A percentile compares a stretch with the other conserved stretches of the same genome.
These are phyloP conservation scores for Puya raimondii DNA, from an alignment of 176 grass and related monocot species.

Conservation along the genomic window DNA sequence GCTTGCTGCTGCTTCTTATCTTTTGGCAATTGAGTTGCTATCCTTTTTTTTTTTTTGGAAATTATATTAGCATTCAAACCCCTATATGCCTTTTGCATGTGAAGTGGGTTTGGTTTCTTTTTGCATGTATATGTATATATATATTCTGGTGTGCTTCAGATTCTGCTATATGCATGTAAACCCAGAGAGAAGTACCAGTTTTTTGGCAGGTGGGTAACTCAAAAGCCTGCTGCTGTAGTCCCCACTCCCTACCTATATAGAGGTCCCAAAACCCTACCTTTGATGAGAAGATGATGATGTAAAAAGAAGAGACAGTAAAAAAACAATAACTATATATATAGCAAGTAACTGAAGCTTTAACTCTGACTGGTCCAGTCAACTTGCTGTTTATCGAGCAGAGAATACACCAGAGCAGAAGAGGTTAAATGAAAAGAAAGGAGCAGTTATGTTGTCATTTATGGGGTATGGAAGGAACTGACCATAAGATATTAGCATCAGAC, in stretches of 20 bases:
- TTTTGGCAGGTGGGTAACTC: slow-evolving; percentile 27
- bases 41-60: no score
- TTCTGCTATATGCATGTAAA: not conserved
- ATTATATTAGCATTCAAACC: no score
- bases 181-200: slow-evolving; percentile 23
- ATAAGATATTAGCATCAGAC: slow-evolving; percentile 39
- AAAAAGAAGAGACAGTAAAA: slow-evolving; percentile 4
- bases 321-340: no score
- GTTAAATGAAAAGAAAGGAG: slow-evolving; percentile 5
- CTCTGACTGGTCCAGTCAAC: not conserved
- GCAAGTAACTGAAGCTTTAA: not conserved
- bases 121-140: not conserved
- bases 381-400: not conserved
- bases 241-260: slow-evolving; percentile 18
- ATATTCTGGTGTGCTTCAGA: not conserved
- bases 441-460: slow-evolving; percentile 30
- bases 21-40: not conserved
- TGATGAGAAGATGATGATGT: slow-evolving; percentile 14
- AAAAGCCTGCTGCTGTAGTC: slow-evolving; percentile 35
- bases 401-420: not conserved
- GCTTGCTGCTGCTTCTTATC: not conserved
- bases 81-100: no score
- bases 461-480: slow-evolving; percentile 26
- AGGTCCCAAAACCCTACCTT: slow-evolving; percentile 21
- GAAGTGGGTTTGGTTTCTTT: no score